These are phyloP conservation scores for Scheffersomyces stipitis DNA, from an alignment of 805 yeast species.

Conservation along the genomic window DNA sequence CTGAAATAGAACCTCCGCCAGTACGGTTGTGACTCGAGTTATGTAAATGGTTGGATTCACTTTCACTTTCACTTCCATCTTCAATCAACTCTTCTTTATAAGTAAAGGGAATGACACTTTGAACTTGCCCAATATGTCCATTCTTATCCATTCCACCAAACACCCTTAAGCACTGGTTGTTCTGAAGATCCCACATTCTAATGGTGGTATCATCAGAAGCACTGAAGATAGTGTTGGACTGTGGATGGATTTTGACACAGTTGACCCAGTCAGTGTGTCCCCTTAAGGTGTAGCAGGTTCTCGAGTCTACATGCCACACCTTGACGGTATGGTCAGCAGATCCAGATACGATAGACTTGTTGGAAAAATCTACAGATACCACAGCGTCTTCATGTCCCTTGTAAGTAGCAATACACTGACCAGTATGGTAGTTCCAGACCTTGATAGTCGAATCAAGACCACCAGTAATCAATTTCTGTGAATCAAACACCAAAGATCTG, in stretches of 20 bases:
- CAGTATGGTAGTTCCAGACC: slow-evolving; percentile 95
- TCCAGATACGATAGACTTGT: slow-evolving; percentile 85
- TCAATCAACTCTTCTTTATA: slow-evolving; percentile 61
- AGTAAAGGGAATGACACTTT: slow-evolving; percentile 83
- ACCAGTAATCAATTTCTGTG: slow-evolving; percentile 86
- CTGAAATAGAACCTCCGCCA: not conserved
- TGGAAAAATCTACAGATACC: slow-evolving; percentile 74
- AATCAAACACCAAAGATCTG: slow-evolving; percentile 80
- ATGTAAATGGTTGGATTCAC: slow-evolving; percentile 10
- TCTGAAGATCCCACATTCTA: slow-evolving; percentile 88
- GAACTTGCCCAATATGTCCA: slow-evolving; percentile 95
- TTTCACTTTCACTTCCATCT: slow-evolving; percentile 44
- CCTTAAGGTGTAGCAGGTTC: slow-evolving; percentile 88
- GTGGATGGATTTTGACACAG: slow-evolving; percentile 80
- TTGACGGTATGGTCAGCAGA: slow-evolving; percentile 90
- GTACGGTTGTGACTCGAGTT: not conserved
- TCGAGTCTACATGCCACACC: slow-evolving; percentile 93
- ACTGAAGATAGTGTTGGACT: slow-evolving; percentile 75
- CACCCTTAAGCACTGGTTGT: slow-evolving; percentile 74
- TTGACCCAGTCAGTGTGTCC: slow-evolving; percentile 95
- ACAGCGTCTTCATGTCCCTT: slow-evolving; percentile 90
- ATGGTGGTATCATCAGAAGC: slow-evolving; percentile 92
- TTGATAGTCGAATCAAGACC: slow-evolving; percentile 88
- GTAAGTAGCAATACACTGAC: slow-evolving; percentile 91
- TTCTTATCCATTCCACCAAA: slow-evolving; percentile 72